Evolutionary conservation across 78 protist genomes (phyloP), one percentile per base, ranked within the genome.

Genomic region (Polysphondylium violaceum): DNA sequence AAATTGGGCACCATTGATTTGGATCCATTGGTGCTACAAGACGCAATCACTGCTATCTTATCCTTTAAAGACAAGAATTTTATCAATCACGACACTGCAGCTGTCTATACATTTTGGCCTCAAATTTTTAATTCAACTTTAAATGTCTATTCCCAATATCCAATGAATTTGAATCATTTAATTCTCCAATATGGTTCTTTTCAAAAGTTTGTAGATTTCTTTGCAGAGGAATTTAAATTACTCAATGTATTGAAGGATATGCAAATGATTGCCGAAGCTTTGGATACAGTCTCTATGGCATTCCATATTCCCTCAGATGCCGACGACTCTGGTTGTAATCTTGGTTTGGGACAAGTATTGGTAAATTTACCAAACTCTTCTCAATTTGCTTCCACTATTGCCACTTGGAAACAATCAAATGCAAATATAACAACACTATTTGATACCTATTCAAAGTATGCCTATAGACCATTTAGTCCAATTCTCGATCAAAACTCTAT

Each of bases 241-340:
- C 21, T 41, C 21, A 55, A 55, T 31, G 17, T 68, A 17, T 21
- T 38, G 19, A 19, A 2, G 0, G 69, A 59, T 40, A 27, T 75
- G 72, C 16, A 73, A n/a, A 3, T 2, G 27, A 12, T 73, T 31
- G 65, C 25, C 50, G 4, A 25, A 3, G 1, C 11, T 1, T 7
- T 75, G 60, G 56, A 75, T 38, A 29, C 33, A 4, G n/a, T 75
- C 19, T 14, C 55, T 14, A 40, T 38, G 14, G 69, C 41, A 4
- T 75, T 75, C 25, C 21, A 38, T 25, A 79, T 79, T 38, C 88
- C 88, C 21, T 43, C 76, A 0, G 88, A 79, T 27, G 35, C 8
- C 25, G 88, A 79, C 38, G 38, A 55, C 23, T 38, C 88, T 6
- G 63, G 69, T 19, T 29, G 59, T 2, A 79, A 64, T 33, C 2